These are phyloP conservation scores for Phialophora expanda DNA, from an alignment of 2,329 filamentous ascomycete species.

Conservation along the genomic window DNA sequence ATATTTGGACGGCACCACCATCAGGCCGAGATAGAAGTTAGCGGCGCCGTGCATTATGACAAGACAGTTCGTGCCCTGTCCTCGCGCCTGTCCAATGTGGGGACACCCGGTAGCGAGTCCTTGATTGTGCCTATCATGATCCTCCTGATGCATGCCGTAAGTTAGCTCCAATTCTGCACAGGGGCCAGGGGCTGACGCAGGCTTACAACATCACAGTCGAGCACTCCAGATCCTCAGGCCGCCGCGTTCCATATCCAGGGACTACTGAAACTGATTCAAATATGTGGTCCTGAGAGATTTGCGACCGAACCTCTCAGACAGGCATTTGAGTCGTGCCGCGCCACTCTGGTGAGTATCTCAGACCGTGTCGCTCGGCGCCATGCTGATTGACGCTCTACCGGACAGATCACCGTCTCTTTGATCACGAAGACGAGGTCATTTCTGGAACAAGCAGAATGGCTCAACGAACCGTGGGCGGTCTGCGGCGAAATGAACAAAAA, in stretches of 20 bases:
- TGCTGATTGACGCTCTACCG: background rate
- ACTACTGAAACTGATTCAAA: conserved; percentile 30
- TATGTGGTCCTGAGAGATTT: conserved; percentile 31
- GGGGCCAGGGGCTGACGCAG: background rate
- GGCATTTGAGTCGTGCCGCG: conserved; percentile 33
- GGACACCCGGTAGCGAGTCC: conserved; percentile 29
- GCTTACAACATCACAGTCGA: conserved; percentile 27
- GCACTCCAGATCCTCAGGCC: conserved; percentile 28
- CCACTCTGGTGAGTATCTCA: conserved; percentile 28
- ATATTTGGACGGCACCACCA: conserved; percentile 35
- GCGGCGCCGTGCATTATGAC: conserved; percentile 30
- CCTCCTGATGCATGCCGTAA: conserved; percentile 34
- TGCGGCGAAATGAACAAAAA: conserved; percentile 26
- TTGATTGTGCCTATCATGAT: conserved; percentile 33
- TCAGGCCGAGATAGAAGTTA: conserved; percentile 32
- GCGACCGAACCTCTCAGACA: conserved; percentile 19
- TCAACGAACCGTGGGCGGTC: conserved; percentile 26
- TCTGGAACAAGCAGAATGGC: conserved; percentile 29
- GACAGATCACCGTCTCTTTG: conserved; percentile 29
- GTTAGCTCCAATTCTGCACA: conserved; percentile 14
- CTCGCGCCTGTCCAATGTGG: conserved; percentile 28
- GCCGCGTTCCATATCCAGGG: conserved; percentile 32
- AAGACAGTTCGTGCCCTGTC: conserved; percentile 31
- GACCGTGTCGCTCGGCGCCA: background rate
- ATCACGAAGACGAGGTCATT: conserved; percentile 33